These are phyloP conservation scores for Striga asiatica DNA, from an alignment of 257 asterid species.

Conservation along the genomic window DNA sequence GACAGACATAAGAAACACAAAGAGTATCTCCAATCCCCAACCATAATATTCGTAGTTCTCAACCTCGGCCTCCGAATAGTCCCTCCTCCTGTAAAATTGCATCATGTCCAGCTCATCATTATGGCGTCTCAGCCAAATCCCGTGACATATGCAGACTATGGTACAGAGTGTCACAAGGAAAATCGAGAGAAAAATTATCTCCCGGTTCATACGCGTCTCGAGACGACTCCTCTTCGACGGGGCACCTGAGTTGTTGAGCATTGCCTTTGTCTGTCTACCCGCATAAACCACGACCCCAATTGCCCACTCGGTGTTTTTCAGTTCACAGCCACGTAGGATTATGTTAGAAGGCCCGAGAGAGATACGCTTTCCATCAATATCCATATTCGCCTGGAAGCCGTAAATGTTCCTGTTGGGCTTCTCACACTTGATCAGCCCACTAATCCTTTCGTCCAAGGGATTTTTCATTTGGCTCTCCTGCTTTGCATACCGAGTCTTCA, in stretches of 20 bases:
- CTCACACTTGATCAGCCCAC: conserved; percentile 82
- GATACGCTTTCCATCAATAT: conserved; percentile 67
- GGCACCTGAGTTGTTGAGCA: conserved; percentile 96
- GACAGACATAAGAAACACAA: conserved; percentile 82
- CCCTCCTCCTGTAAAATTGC: conserved; percentile 67
- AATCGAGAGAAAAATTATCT: conserved; percentile 65
- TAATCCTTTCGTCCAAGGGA: conserved; percentile 28
- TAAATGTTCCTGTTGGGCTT: conserved; percentile 92
- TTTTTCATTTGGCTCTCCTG: conserved; percentile 77
- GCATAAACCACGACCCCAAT: conserved; percentile 83
- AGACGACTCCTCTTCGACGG: conserved; percentile 93
- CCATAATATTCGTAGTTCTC: conserved; percentile 75
- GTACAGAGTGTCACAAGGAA: conserved; percentile 59
- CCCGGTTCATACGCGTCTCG: conserved; percentile 84
- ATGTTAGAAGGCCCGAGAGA: conserved; percentile 98
- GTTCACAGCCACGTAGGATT: conserved; percentile 85
- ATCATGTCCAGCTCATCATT: conserved; percentile 56
- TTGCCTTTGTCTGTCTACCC: conserved; percentile 89
- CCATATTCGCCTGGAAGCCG: conserved; percentile 89
- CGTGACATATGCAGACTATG: conserved; percentile 53
- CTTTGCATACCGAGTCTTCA: conserved; percentile 92
- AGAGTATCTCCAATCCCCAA: conserved; percentile 80
- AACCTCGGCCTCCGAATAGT: conserved; percentile 37
- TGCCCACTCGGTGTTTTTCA: conserved; percentile 90
- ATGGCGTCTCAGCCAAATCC: conserved; percentile 75